Percentiles rank a stretch among this genome's conserved stretches.
Evolutionary conservation across 2,329 filamentous ascomycete species (phyloP).

Genomic region (Penicillium paneum): DNA sequence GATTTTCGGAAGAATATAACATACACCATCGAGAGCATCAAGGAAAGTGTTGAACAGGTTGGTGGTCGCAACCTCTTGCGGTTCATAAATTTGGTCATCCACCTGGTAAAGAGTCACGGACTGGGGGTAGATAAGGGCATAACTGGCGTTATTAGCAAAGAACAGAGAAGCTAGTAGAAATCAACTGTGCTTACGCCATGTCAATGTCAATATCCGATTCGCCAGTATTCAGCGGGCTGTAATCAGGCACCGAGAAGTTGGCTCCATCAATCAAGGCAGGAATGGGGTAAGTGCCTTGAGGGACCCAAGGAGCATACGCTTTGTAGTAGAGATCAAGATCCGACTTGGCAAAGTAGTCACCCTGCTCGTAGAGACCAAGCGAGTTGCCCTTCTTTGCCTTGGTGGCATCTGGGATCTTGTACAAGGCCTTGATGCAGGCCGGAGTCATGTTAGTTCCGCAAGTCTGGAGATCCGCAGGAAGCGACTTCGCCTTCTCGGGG

Average conservation of each 20-base stretch:
- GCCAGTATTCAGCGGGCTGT: conserved; percentile 34
- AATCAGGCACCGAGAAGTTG: conserved; percentile 40
- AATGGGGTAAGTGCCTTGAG: conserved; percentile 44
- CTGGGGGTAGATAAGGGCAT: conserved; percentile 54
- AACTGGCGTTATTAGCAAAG: conserved; percentile 6
- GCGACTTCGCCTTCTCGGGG: conserved; percentile 15
- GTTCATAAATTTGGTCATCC: conserved; percentile 48
- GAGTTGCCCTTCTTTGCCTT: conserved; percentile 46
- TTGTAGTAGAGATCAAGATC: conserved; percentile 52
- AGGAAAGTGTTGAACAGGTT: conserved; percentile 49
- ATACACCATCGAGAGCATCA: conserved; percentile 51
- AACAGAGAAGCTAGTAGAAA: background rate
- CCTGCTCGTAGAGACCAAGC: conserved; percentile 54
- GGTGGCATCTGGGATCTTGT: conserved; percentile 43
- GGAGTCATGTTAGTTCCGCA: conserved; percentile 59
- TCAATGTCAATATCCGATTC: conserved; percentile 57
- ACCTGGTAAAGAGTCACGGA: conserved; percentile 51
- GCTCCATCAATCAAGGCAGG: conserved; percentile 49
- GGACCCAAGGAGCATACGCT: conserved; percentile 44
- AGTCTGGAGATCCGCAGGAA: conserved; percentile 31
- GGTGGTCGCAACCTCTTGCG: conserved; percentile 26
- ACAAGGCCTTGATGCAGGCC: conserved; percentile 53
- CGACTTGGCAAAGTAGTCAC: conserved; percentile 51
- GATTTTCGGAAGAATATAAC: background rate
- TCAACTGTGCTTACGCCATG: conserved; percentile 43